Base-by-base conservation (phyloP, 2,329 filamentous ascomycete species). In the Domatiomyces catenatus region DNA sequence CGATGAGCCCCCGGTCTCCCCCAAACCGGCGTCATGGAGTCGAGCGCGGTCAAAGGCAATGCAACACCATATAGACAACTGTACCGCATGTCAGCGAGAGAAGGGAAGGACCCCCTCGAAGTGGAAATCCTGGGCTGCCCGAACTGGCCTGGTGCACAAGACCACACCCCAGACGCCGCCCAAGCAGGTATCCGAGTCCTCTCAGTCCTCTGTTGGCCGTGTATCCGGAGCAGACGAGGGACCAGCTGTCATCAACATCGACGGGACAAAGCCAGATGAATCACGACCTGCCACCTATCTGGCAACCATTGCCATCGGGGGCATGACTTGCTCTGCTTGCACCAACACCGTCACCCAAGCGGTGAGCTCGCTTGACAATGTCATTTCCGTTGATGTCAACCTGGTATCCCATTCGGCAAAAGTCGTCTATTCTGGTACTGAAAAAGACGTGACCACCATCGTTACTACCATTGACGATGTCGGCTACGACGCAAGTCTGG, bases 291-390 rank as follows among this genome's bases (percentile, higher is more conserved):
- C 18, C 8, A 20, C 48, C 15, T 57, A 56, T 48, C 47, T 54
- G 18, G 56, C 56, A 7, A 49, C 53, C 8, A 46, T 73, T 15
- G 68, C 80, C 18, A 73, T 88, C 42, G 77, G 74, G 24, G 83
- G 83, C 48, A 86, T 88, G 83, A 85, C 80, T 3, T 87, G 84
- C 62, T 77, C 79, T 12, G 75, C 81, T 10, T 88, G 84, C 60
- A 73, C 74, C 49, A 81, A 80, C 60, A 71, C 73, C 42, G 77
- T 87, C 57, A 80, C 75, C 10, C 67, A 74, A 5, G 75, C 76
- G 54, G 64, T 87, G 39, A 67, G 75, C 46, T 75, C 77, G 54
- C 65, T 73, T 19, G 70, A 75, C 4, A 82, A 75, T 69, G 69
- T 86, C 22, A 69, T 71, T 47, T 73, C 75, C 4, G 71, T 77